phyloP scores from a whole-genome alignment of 495 filamentous ascomycete species.

The Hypomontagnella submonticulosa region DNA sequence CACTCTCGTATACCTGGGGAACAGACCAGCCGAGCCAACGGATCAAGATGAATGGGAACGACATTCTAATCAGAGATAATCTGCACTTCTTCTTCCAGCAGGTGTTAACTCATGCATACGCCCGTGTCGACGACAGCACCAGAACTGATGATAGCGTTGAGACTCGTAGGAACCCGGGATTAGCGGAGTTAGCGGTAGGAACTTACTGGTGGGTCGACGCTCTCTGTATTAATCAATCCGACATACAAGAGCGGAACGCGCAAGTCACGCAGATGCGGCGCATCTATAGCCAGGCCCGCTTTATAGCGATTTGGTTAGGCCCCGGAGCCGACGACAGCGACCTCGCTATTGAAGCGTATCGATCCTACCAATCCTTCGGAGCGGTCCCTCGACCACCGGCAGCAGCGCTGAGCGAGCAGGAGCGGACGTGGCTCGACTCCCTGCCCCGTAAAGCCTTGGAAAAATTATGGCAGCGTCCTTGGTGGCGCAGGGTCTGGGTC shows the following conservation, averaged over 20 bases:
- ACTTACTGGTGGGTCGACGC: slow-evolving; percentile 29
- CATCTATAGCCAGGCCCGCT: slow-evolving; percentile 26
- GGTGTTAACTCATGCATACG: too few species aligned
- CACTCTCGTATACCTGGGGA: slow-evolving; percentile 32
- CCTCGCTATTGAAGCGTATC: slow-evolving; percentile 11
- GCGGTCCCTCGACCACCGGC: too few species aligned
- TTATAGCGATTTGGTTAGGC: slow-evolving; percentile 39
- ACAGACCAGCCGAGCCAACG: neutral
- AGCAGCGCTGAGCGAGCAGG: too few species aligned
- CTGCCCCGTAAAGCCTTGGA: neutral
- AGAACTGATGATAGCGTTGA: too few species aligned
- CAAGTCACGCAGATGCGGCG: slow-evolving; percentile 32
- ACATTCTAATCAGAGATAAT: slow-evolving; percentile 4
- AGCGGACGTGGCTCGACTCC: too few species aligned
- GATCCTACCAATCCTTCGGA: neutral
- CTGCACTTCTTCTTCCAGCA: slow-evolving; percentile 15
- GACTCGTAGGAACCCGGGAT: neutral
- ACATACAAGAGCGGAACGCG: slow-evolving; percentile 22
- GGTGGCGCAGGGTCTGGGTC: slow-evolving; percentile 27
- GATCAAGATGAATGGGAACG: slow-evolving; percentile 9
- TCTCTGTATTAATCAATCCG: slow-evolving; percentile 31
- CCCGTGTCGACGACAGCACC: too few species aligned
- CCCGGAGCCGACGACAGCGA: slow-evolving; percentile 17
- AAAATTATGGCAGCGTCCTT: slow-evolving; percentile 7
- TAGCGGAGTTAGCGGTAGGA: neutral